Base-by-base conservation (phyloP, 176 grass and related monocot genomes). In the Otatea glauca region DNA sequence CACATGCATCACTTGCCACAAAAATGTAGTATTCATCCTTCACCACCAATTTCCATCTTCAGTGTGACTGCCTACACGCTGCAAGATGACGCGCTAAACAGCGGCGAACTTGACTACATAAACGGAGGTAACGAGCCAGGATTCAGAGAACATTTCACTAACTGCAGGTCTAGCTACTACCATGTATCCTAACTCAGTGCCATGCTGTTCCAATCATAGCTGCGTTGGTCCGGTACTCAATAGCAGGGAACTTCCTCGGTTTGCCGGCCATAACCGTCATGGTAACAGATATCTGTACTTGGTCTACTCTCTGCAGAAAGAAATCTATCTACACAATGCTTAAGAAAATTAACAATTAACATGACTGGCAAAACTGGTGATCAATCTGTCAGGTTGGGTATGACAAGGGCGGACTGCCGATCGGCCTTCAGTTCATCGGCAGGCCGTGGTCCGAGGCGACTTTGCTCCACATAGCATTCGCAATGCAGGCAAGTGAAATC, bases 221-320 rank as follows among this genome's bases (percentile, higher is more conserved):
- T 70, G 93, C 97, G 45, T 71, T 99, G 76, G 69, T 99, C 25
- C 86, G 97, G 75, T 99, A 92, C 91, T 99, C 93, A 5, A 99
- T 99, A 44, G 84, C 97, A 70, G 97, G 93, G 76, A 99, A 99
- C 89, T 99, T 99, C 89, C 93, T 99, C 18, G 93, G 97, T 20
- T 65, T 99, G 80, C 97, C 97, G 37, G 92, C 97, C 17, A 92
- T 96, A 73, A 99, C 93, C 50, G 47, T 96, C 59, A 92, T 79
- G 92, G 95, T 94, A 94, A 89, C 34, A 11, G 2, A 45, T 44
- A 32, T 12, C 65, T 29, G 21, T 56, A 32, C 16, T 68, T 59
- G 6, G 10, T 44, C 25, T 85, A 44, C 35, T 24, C n/a, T 74
- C 56, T 80, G n/a, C 13, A 81, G 17, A 54, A n/a, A 65, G 1